These are phyloP conservation scores for Meripilus lineatus DNA, from an alignment of 1,284 basidiomycete genomes.

Conservation along the genomic window DNA sequence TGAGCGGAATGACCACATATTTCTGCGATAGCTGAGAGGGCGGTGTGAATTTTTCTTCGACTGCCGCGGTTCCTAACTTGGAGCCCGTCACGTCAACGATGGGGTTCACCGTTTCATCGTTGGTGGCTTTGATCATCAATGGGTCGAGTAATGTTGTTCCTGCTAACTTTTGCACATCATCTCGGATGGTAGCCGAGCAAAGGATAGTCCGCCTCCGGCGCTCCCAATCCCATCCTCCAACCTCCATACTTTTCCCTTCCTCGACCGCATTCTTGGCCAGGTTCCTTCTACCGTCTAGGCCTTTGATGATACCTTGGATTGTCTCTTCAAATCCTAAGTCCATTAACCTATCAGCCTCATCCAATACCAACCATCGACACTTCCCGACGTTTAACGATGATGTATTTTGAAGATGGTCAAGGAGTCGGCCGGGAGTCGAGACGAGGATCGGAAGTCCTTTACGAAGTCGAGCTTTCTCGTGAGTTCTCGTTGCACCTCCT, in stretches of 20 bases:
- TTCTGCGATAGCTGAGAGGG: slow-evolving; percentile 95
- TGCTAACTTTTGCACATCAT: slow-evolving; percentile 92
- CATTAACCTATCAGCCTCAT: slow-evolving; percentile 92
- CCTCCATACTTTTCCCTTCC: slow-evolving; percentile 66
- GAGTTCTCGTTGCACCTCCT: slow-evolving; percentile 68
- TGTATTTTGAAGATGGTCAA: slow-evolving; percentile 81
- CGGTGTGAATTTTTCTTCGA: slow-evolving; percentile 75
- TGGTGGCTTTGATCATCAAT: slow-evolving; percentile 67
- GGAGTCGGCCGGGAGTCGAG: slow-evolving; percentile 63
- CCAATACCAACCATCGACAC: slow-evolving; percentile 93
- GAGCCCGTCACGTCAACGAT: slow-evolving; percentile 1
- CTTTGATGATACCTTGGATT: slow-evolving; percentile 79
- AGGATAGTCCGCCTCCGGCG: slow-evolving; percentile 77
- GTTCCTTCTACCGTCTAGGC: slow-evolving; percentile 75
- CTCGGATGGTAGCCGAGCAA: slow-evolving; percentile 95
- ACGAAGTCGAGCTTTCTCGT: slow-evolving; percentile 70
- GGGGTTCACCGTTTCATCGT: slow-evolving; percentile 33
- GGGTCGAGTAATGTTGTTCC: slow-evolving; percentile 75
- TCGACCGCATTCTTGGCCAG: slow-evolving; percentile 70
- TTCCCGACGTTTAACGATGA: slow-evolving; percentile 89
- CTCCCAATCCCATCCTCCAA: slow-evolving; percentile 86
- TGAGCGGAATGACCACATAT: slow-evolving; percentile 89
- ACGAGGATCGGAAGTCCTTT: slow-evolving; percentile 75
- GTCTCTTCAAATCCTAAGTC: slow-evolving; percentile 65
- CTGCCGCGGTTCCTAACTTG: not conserved